Evolutionary conservation across 352 stramenopile genomes (phyloP), one percentile per base, ranked within the genome.

Genomic region (Pythium plurisporium): DNA sequence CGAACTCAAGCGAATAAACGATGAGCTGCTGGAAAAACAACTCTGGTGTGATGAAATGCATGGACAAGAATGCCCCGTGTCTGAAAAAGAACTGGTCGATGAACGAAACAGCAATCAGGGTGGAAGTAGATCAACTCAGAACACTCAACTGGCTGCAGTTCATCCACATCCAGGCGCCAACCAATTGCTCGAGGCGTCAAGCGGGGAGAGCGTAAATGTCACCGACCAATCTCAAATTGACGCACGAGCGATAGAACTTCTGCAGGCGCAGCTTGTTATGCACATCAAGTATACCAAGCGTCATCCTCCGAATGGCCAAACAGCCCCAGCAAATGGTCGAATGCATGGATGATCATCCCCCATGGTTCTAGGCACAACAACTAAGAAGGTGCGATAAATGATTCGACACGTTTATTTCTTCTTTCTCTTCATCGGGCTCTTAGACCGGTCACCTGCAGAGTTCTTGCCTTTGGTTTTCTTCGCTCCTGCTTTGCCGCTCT

Each of bases 391-490:
- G 15, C 17, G 19, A 22, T 46, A 46, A 11, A 36, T 19, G 43
- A 22, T 37, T 19, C 6, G 17, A 31, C 25, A 17, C 37, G 34
- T 40, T 38, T 42, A 48, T 42, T 65, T 59, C 58, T 59, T 72
- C 23, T 56, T 68, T 23, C 62, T 59, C 31, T 62, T 64, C 20
- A 42, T 52, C 11, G 52, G 43, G 14, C 45, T 59, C 17, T 64
- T 58, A 15, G 54, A 61, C 15, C 22, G 41, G 20, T 61, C 54
- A 3, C 44, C 31, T 3, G 45, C 37, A 34, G 34, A 65, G 20
- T 51, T 69, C 70, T 59, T 82, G 19, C 49, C 67, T 70, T 59
- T 82, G 19, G 45, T 62, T 20, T 73, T 74, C 19, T 52, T 50
- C 33, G 76, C 74, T 25, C 70, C 77, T 47, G 67, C 66, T 37